A percentile compares a stretch with the other conserved stretches of the same genome.
Evolutionary conservation across 352 stramenopile genomes (phyloP).

Genomic region (Globisporangium nunn): DNA sequence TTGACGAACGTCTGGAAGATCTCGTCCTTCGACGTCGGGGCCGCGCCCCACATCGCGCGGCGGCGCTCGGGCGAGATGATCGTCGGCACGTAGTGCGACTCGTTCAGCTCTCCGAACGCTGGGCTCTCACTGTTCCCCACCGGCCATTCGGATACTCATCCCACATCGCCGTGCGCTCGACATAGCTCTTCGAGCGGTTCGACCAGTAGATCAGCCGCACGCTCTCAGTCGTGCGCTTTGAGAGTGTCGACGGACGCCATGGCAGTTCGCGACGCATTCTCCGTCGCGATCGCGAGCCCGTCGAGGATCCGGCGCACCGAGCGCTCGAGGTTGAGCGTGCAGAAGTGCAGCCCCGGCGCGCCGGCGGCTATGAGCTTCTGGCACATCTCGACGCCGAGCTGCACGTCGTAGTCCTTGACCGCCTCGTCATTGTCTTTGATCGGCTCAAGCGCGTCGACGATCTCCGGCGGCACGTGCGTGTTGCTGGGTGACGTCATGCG

Average conservation of each 20-base stretch:
- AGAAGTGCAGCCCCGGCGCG: slow-evolving; percentile 89
- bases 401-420: slow-evolving; percentile 94
- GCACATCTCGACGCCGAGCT: slow-evolving; percentile 94
- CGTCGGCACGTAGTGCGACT: slow-evolving; percentile 91
- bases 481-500: slow-evolving; percentile 98
- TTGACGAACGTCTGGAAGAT: slow-evolving; percentile 94
- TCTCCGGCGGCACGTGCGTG: slow-evolving; percentile 88
- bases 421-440: slow-evolving; percentile 96
- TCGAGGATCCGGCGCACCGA: slow-evolving; percentile 88
- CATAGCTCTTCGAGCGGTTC: slow-evolving; percentile 96
- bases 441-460: slow-evolving; percentile 72
- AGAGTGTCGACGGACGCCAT: slow-evolving; percentile 89
- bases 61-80: slow-evolving; percentile 54
- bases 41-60: slow-evolving; percentile 94
- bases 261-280: slow-evolving; percentile 70
- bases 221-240: slow-evolving; percentile 81
- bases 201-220: slow-evolving; percentile 98
- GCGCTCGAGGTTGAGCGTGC: slow-evolving; percentile 92
- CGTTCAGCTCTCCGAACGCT: slow-evolving; percentile 94
- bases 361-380: slow-evolving; percentile 87
- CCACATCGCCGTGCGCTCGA: slow-evolving; percentile 96
- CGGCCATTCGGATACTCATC: slow-evolving; percentile 96
- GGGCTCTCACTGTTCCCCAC: slow-evolving; percentile 95
- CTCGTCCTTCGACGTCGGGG: slow-evolving; percentile 84
- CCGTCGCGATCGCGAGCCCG: slow-evolving; percentile 47